Conservation (phyloP, 1,139 yeast genomes). For the Zygotorulaspora mrakii region DNA sequence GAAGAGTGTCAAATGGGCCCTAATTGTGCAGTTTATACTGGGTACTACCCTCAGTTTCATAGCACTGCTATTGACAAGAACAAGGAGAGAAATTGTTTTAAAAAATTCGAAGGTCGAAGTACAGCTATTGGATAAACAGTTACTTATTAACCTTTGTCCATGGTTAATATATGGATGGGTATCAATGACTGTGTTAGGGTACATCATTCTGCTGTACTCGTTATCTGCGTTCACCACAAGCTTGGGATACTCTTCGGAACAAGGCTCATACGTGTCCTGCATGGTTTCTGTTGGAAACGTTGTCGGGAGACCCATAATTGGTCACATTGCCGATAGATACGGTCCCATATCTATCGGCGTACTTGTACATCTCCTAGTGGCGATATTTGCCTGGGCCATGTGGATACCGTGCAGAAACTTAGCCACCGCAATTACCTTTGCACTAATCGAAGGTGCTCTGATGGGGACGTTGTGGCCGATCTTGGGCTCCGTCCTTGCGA, state of each 20-base stretch:
- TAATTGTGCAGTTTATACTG: conserved; percentile 52
- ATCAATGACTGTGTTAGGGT: conserved; percentile 50
- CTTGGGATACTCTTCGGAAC: conserved; percentile 52
- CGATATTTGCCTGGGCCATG: conserved; percentile 46
- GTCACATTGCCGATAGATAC: conserved; percentile 49
- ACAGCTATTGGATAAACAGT: conserved; percentile 26
- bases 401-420: conserved; percentile 59
- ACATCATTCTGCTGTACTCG: conserved; percentile 56
- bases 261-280: conserved; percentile 59
- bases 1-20: conserved; percentile 62
- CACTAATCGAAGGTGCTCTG: conserved; percentile 45
- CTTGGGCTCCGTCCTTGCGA: conserved; percentile 38
- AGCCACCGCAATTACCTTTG: conserved; percentile 49
- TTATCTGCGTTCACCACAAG: conserved; percentile 57
- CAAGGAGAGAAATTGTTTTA: conserved; percentile 39
- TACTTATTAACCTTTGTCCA: conserved; percentile 41
- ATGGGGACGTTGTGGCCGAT: conserved; percentile 51
- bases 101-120: conserved; percentile 2
- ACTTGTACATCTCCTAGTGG: conserved; percentile 34
- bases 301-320: conserved; percentile 60
- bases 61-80: conserved; percentile 44
- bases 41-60: conserved; percentile 37
- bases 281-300: conserved; percentile 58
- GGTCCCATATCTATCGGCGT: conserved; percentile 54
- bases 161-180: conserved; percentile 49